Base-by-base conservation (phyloP, 2,329 filamentous ascomycete species). In the Alternaria arborescens region DNA sequence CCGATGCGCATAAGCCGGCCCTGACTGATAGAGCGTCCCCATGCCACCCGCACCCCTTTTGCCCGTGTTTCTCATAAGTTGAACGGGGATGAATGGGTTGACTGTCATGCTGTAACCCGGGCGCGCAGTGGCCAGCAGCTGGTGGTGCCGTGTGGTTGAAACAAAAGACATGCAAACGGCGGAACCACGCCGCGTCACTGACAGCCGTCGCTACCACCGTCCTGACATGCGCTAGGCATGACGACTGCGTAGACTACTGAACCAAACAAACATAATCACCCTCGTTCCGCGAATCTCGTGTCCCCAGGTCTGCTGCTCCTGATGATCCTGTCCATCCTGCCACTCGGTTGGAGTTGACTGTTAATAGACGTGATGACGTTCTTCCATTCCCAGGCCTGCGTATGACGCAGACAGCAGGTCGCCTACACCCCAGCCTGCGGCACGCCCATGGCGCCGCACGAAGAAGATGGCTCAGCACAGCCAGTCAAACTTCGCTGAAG, bases 91-190 rank as follows among this genome's bases (percentile, higher is more conserved):
- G 53, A 48, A 53, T 53, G 43, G 30, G 50, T 52, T 36, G 22
- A 40, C 51, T 51, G 43, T 41, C 60, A 57, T 56, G 58, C 55
- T 42, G 26, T n/a, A 28, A 30, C 41, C 58, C 46, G 36, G 42
- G 36, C 28, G 54, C 48, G 61, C 61, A 62, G 48, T 55, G 51
- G 51, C 58, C 58, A 53, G 55, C 30, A 36, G 24, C 55, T 62
- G 60, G 44, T 51, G 40, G 22, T 36, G 7, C 42, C 46, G 14
- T 32, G 50, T 46, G 26, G 47, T 66, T 61, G 64, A 67, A 67
- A 70, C 67, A 58, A 61, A 36, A 61, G 55, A 60, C 62, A 38
- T 52, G 55, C 51, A 62, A 66, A 66, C 63, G 53, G 57, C 60
- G 64, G 58, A 46, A 38, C 12, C 52, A 30, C 40, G 52, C 52